Conservation (phyloP, 345 rosid genomes). For the Laguncularia racemosa region DNA sequence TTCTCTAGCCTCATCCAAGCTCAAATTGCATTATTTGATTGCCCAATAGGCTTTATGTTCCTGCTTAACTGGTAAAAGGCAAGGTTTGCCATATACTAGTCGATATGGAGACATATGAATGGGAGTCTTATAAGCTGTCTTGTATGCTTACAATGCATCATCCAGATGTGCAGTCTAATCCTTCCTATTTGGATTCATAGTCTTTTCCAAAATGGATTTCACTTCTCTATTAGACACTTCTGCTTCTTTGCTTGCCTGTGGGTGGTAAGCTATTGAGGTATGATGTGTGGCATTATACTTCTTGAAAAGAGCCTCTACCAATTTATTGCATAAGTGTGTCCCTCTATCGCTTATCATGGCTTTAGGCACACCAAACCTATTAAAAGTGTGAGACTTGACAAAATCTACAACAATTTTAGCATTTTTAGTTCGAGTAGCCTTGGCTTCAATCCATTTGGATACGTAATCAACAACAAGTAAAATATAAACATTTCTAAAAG, state of each 20-base stretch:
- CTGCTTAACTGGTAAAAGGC: too few relatives aligned
- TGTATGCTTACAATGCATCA: background rate
- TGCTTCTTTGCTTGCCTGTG: background rate
- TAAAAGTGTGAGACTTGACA: background rate
- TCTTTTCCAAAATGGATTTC: background rate
- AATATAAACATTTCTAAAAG: background rate
- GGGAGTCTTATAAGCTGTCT: too few relatives aligned
- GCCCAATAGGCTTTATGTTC: too few relatives aligned
- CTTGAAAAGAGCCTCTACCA: background rate
- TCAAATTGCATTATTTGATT: too few relatives aligned
- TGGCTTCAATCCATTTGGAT: background rate
- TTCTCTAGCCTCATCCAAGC: too few relatives aligned
- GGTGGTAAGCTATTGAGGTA: background rate
- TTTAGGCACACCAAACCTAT: background rate
- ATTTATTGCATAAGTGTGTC: background rate
- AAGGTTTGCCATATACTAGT: too few relatives aligned
- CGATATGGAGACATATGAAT: too few relatives aligned
- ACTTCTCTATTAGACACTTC: background rate
- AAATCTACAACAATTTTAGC: background rate
- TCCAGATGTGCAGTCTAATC: background rate
- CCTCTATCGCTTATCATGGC: background rate
- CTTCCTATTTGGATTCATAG: background rate
- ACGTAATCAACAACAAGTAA: background rate
- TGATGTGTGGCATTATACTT: background rate
- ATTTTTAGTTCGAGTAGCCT: background rate